Conservation (phyloP, 805 yeast species). For the Yamadazyma tumulicola region DNA sequence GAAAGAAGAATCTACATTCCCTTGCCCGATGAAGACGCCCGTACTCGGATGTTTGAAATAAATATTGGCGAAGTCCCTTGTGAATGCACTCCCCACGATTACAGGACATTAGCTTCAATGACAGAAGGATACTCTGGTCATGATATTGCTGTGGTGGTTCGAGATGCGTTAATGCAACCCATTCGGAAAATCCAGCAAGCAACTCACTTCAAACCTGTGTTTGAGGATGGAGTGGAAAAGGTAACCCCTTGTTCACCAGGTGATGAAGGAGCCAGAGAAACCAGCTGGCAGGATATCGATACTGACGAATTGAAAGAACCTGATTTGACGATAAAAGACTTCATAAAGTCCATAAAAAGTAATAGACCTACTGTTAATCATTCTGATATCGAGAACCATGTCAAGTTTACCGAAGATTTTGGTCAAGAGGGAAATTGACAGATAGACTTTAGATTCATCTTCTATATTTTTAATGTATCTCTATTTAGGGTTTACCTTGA, state of each 20-base stretch:
- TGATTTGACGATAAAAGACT: slow-evolving; percentile 82
- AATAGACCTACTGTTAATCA: slow-evolving; percentile 94
- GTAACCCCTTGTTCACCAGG: slow-evolving; percentile 97
- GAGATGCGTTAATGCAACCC: slow-evolving; percentile 98
- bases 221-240: slow-evolving; percentile 40
- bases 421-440: slow-evolving; percentile 95
- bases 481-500: too few relatives aligned
- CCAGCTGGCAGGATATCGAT: slow-evolving; percentile 90
- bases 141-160: slow-evolving; percentile 92
- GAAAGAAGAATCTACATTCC: slow-evolving; percentile 94
- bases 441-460: too few relatives aligned
- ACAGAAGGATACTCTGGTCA: slow-evolving; percentile 98
- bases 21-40: slow-evolving; percentile 88
- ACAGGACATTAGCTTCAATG: slow-evolving; percentile 77
- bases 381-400: slow-evolving; percentile 76
- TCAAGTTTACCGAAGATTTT: slow-evolving; percentile 87
- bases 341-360: slow-evolving; percentile 84
- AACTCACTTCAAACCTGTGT: slow-evolving; percentile 79
- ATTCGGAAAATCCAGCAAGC: slow-evolving; percentile 93
- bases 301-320: slow-evolving; percentile 92
- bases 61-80: slow-evolving; percentile 92
- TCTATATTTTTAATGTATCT: too few relatives aligned
- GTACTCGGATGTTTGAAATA: slow-evolving; percentile 90
- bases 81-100: slow-evolving; percentile 68
- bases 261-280: slow-evolving; percentile 78